A percentile compares a stretch with the other conserved stretches of the same genome.
phyloP scores from a whole-genome alignment of 202 grass and related monocot species.

The Hordeum pubiflorum region DNA sequence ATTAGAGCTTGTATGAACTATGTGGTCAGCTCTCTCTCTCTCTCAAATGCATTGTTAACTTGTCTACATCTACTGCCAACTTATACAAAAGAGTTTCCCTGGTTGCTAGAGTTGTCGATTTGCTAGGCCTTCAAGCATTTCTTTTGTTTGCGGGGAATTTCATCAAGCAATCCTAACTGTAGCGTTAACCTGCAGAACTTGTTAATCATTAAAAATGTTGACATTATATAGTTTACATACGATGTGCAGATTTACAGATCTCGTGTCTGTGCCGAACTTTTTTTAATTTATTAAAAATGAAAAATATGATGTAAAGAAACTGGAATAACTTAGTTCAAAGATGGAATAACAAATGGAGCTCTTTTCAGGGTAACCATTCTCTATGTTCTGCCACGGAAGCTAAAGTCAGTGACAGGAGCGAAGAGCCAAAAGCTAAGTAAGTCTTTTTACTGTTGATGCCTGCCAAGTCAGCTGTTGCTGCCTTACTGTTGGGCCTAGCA shows the following conservation, averaged over 20 bases:
- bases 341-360: conserved; percentile 6
- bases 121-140: neutral
- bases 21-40: conserved; percentile 26
- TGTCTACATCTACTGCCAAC: neutral
- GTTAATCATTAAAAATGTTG: neutral
- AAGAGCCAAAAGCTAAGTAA: conserved; percentile 29
- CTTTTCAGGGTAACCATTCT: conserved; percentile 34
- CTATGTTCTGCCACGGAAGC: conserved; percentile 24
- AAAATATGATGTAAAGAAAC: neutral
- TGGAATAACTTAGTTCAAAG: neutral
- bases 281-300: neutral
- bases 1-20: neutral
- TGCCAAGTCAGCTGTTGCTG: conserved; percentile 1
- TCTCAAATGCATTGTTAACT: neutral
- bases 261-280: neutral
- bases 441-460: neutral
- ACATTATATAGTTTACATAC: neutral
- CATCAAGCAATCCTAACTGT: neutral
- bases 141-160: neutral
- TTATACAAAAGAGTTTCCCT: neutral
- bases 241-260: neutral
- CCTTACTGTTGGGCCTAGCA: neutral
- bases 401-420: neutral
- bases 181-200: neutral
- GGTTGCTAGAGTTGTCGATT: neutral